phyloP scores from a whole-genome alignment of 1,139 yeast genomes.

The Suhomyces coccinellae region DNA sequence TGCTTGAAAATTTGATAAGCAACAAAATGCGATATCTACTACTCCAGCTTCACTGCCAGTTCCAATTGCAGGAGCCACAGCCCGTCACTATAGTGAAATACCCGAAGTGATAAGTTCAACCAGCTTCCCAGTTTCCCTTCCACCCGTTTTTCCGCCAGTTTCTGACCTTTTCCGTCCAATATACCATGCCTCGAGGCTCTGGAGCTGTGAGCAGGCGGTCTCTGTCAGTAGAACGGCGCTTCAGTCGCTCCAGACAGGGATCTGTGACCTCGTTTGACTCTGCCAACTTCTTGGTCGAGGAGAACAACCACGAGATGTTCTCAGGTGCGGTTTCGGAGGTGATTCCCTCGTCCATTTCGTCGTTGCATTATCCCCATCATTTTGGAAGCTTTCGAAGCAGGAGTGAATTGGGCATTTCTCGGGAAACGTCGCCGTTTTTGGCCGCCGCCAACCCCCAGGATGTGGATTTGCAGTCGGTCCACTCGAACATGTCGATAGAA shows the following conservation, averaged over 20 bases:
- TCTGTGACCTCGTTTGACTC: conserved; percentile 46
- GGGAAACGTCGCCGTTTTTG: conserved; percentile 44
- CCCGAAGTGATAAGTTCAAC: too few relatives aligned
- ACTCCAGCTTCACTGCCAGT: too few relatives aligned
- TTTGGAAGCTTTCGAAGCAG: conserved; percentile 35
- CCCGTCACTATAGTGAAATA: too few relatives aligned
- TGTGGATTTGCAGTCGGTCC: conserved; percentile 28
- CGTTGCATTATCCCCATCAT: conserved; percentile 76
- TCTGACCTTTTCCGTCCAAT: neutral
- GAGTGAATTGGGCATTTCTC: conserved; percentile 26
- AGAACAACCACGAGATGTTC: conserved; percentile 67
- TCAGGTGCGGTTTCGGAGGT: conserved; percentile 90
- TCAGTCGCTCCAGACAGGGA: conserved; percentile 33
- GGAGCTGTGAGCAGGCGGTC: conserved; percentile 9
- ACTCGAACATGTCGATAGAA: conserved; percentile 29
- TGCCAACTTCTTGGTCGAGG: conserved; percentile 38
- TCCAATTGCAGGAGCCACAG: too few relatives aligned
- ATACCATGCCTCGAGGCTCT: conserved; percentile 3
- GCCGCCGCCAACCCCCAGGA: conserved; percentile 24
- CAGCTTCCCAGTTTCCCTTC: too few relatives aligned
- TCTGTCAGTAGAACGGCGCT: conserved; percentile 15
- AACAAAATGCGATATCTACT: neutral
- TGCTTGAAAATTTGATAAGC: conserved; percentile 1
- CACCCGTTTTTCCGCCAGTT: too few relatives aligned
- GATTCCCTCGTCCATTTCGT: conserved; percentile 85